A percentile compares a stretch with the other conserved stretches of the same genome.
phyloP scores from a whole-genome alignment of 139 green algal species.

The Edaphochlamys debaryana region DNA sequence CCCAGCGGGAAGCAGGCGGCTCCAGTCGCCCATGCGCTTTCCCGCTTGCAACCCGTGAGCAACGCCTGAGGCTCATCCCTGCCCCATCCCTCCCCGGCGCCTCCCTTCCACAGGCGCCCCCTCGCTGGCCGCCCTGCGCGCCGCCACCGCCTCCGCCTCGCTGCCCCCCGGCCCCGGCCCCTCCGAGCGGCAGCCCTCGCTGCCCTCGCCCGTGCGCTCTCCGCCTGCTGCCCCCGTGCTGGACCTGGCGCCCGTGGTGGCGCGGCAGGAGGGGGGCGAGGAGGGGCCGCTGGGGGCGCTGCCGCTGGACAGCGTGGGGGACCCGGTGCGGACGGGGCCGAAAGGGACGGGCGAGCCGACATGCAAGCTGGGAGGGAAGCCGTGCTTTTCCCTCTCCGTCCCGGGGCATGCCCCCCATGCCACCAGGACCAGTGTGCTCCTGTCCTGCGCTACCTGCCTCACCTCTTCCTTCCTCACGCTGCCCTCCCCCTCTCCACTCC shows the following conservation, averaged over 20 bases:
- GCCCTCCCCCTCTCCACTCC: too few species aligned
- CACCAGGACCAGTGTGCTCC: too few species aligned
- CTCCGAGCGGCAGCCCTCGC: not conserved
- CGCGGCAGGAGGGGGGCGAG: conserved; percentile 19
- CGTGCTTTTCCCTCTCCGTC: too few species aligned
- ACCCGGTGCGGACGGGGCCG: not conserved
- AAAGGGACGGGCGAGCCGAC: too few species aligned
- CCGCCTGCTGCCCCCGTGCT: conserved; percentile 16
- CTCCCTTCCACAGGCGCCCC: not conserved
- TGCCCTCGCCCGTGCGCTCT: not conserved
- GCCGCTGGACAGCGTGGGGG: conserved; percentile 18
- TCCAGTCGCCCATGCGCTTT: too few species aligned
- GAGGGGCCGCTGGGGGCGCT: not conserved
- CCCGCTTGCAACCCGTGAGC: too few species aligned
- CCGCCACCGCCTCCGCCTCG: not conserved
- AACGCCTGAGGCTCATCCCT: not conserved
- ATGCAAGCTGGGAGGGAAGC: too few species aligned
- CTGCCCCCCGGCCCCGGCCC: not conserved
- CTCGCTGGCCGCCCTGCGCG: conserved; percentile 3
- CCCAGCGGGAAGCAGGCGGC: too few species aligned
- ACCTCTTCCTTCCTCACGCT: too few species aligned
- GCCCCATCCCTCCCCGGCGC: not conserved
- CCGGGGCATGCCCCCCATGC: too few species aligned
- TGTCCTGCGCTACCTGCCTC: too few species aligned
- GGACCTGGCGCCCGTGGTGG: conserved; percentile 47